Evolutionary conservation across 2,329 filamentous ascomycete genomes (phyloP).

Genomic region (Cladosporium sp.): DNA sequence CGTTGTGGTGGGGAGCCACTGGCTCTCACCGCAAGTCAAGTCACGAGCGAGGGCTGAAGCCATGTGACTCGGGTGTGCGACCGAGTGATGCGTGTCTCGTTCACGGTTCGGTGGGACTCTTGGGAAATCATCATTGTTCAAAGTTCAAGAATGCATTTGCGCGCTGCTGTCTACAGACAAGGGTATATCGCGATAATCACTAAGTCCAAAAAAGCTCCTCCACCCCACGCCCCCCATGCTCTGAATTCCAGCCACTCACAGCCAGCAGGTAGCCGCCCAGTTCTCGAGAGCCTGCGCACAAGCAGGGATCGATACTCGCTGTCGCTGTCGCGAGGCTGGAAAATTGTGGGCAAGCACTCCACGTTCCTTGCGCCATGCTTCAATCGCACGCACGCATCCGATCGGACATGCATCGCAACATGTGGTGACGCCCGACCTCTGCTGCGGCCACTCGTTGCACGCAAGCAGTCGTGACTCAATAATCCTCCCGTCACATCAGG

Average conservation of each 20-base stretch:
- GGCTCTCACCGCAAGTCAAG: not conserved
- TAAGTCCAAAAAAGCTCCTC: not conserved
- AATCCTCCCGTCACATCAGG: not conserved
- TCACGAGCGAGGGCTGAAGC: constrained; percentile 1
- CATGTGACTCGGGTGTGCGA: constrained; percentile 9
- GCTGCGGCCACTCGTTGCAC: constrained; percentile 3
- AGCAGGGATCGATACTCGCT: not conserved
- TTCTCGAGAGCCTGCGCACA: not conserved
- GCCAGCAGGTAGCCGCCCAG: not conserved
- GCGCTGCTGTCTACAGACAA: constrained; percentile 3
- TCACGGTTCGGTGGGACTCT: not conserved
- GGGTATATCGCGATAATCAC: constrained; percentile 9
- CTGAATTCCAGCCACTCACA: constrained; percentile 4
- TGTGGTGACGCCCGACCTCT: constrained; percentile 8
- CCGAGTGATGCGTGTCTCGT: not conserved
- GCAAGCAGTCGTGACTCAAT: not conserved
- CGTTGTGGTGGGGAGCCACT: not conserved
- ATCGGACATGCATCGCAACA: not conserved
- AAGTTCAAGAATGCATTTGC: not conserved
- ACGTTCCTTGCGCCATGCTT: constrained; percentile 8
- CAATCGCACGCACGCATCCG: not conserved
- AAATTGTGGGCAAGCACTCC: not conserved
- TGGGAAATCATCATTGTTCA: not conserved
- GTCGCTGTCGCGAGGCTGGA: not conserved
- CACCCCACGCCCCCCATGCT: not conserved